Percentiles rank a stretch among this genome's conserved stretches.
phyloP scores from a whole-genome alignment of 2,329 filamentous ascomycete genomes.

The Colletotrichum agaves region DNA sequence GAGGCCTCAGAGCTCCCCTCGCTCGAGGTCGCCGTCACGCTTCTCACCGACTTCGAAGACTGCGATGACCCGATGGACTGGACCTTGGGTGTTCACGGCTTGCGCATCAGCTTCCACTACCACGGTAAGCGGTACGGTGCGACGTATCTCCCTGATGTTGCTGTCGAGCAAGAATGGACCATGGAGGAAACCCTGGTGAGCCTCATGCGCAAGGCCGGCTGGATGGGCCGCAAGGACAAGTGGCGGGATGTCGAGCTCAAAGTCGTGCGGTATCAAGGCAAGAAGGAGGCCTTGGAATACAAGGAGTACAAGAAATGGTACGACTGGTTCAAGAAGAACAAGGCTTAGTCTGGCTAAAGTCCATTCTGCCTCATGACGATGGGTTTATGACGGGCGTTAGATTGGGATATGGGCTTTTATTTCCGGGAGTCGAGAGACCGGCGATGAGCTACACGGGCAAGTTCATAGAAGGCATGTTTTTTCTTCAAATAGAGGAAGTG shows the following conservation, averaged over 20 bases:
- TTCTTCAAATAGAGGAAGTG: constrained; percentile 18
- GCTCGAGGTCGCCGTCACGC: constrained; percentile 77
- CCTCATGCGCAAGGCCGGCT: constrained; percentile 94
- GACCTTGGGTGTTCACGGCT: constrained; percentile 85
- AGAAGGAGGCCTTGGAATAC: constrained; percentile 77
- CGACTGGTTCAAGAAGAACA: constrained; percentile 69
- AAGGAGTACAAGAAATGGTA: constrained; percentile 83
- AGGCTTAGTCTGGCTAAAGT: constrained; percentile 30
- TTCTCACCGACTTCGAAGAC: constrained; percentile 87
- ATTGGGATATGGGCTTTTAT: neutral
- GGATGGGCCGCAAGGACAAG: constrained; percentile 80
- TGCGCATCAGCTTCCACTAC: constrained; percentile 86
- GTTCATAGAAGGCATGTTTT: constrained; percentile 19
- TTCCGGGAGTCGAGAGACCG: constrained; percentile 6
- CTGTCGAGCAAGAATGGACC: constrained; percentile 91
- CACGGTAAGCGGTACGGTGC: constrained; percentile 79
- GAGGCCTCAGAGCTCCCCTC: constrained; percentile 62
- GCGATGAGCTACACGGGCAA: too few relatives aligned
- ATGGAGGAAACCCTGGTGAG: constrained; percentile 92
- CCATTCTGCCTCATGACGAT: neutral
- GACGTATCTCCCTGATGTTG: constrained; percentile 93
- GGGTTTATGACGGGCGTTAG: constrained; percentile 19
- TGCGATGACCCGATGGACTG: constrained; percentile 82
- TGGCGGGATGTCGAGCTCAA: constrained; percentile 85
- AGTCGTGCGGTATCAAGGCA: constrained; percentile 87